A percentile compares a stretch with the other conserved stretches of the same genome.
Evolutionary conservation across 2,329 filamentous ascomycete genomes (phyloP).

Genomic region (Didymella exigua): DNA sequence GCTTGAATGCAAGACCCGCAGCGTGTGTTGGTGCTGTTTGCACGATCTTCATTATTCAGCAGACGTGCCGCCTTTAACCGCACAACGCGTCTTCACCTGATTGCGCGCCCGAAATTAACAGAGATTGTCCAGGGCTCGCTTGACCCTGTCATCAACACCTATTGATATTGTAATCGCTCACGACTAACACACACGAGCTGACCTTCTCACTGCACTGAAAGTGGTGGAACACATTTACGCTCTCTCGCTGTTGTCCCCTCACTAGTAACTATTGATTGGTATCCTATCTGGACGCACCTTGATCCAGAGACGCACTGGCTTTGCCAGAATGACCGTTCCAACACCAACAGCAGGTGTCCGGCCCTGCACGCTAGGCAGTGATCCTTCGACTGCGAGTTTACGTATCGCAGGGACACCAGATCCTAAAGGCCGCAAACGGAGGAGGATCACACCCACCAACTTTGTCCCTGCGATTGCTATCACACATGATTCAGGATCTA

Average conservation of each 20-base stretch:
- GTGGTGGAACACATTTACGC: not conserved
- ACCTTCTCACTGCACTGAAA: not conserved
- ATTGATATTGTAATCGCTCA: not conserved
- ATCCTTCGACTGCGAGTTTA: not conserved
- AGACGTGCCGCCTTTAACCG: not conserved
- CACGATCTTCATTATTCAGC: not conserved
- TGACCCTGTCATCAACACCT: not conserved
- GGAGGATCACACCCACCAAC: not conserved
- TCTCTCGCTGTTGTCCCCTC: not conserved
- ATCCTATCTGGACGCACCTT: no score
- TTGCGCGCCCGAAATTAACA: not conserved
- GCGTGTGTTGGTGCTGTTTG: not conserved
- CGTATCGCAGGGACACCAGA: not conserved
- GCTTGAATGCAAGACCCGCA: no score
- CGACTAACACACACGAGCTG: not conserved
- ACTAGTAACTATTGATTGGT: not conserved
- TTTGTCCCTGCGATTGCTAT: not conserved
- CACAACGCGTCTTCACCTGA: constrained; percentile 6
- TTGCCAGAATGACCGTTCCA: not conserved
- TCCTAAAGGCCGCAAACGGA: constrained; percentile 2
- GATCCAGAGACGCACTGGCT: no score
- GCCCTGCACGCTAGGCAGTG: not conserved
- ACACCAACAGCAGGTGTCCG: not conserved
- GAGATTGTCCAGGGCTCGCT: not conserved
- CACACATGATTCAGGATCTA: no score